phyloP scores from a whole-genome alignment of 257 asterid species.

The Solanum commersonii region DNA sequence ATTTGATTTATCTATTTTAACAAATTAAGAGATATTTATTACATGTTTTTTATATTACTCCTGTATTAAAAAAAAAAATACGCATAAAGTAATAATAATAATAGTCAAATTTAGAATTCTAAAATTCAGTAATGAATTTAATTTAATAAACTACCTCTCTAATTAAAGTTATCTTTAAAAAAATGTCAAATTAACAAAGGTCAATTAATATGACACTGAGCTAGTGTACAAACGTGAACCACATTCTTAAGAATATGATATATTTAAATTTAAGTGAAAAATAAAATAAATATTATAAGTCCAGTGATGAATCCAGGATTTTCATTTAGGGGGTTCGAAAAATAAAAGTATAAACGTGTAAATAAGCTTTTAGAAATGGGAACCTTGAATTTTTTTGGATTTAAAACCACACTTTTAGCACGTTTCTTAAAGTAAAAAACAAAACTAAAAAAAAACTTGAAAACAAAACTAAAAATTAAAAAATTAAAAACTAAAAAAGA shows the following conservation, averaged over 20 bases:
- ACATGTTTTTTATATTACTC: background rate
- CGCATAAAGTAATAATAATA: background rate
- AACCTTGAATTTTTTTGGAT: no score
- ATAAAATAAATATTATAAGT: background rate
- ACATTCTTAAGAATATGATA: background rate
- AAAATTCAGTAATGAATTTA: background rate
- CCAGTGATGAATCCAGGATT: rapidly evolving
- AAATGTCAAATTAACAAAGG: background rate
- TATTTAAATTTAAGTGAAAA: background rate
- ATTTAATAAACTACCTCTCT: background rate
- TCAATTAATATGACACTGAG: background rate
- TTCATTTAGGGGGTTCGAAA: no score
- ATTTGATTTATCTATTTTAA: no score
- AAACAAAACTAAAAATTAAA: no score
- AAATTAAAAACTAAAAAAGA: no score
- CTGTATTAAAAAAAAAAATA: no score
- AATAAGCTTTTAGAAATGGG: no score
- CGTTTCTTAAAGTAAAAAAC: no score
- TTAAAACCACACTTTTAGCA: no score
- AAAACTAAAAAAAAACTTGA: no score
- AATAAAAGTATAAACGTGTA: no score
- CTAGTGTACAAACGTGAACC: background rate
- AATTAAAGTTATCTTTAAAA: background rate
- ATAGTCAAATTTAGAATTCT: background rate
- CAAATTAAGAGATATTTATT: no score